These are phyloP conservation scores for Macrotyloma uniflorum DNA, from an alignment of 306 rosid species.

Conservation along the genomic window DNA sequence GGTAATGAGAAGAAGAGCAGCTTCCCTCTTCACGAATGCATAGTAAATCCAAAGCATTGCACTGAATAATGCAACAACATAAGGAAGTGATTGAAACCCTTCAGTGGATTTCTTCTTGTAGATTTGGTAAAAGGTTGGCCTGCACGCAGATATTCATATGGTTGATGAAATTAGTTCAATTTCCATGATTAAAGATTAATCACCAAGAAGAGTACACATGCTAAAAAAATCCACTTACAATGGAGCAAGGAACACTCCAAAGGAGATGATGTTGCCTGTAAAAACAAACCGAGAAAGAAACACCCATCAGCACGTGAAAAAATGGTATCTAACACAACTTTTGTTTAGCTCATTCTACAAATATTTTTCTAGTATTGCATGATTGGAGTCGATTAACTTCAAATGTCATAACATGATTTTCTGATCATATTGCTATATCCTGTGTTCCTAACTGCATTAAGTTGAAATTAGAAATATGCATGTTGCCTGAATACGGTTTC, in stretches of 20 bases:
- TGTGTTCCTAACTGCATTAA: background rate
- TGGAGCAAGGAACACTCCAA: slow-evolving; percentile 89
- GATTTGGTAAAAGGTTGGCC: slow-evolving; percentile 87
- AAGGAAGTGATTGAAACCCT: slow-evolving; percentile 83
- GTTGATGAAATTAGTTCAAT: background rate
- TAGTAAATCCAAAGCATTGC: slow-evolving; percentile 93
- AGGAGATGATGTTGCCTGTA: slow-evolving; percentile 83
- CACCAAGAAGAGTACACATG: background rate
- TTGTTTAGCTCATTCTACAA: background rate
- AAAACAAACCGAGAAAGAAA: slow-evolving; percentile 15
- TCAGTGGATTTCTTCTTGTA: slow-evolving; percentile 79
- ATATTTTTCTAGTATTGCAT: background rate
- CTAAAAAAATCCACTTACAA: slow-evolving; percentile 57
- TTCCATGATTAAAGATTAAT: background rate
- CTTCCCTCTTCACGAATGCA: slow-evolving; percentile 64
- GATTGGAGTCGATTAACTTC: background rate
- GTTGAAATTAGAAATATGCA: background rate
- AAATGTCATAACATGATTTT: background rate
- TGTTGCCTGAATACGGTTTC: slow-evolving; percentile 28
- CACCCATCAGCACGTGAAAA: slow-evolving; percentile 24
- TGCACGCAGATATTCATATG: slow-evolving; percentile 27
- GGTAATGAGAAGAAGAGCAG: slow-evolving; percentile 79
- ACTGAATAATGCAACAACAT: slow-evolving; percentile 83
- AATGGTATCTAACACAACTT: background rate
- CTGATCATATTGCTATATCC: background rate